phyloP scores from a whole-genome alignment of 345 rosid species.

The Eutrema japonicum region DNA sequence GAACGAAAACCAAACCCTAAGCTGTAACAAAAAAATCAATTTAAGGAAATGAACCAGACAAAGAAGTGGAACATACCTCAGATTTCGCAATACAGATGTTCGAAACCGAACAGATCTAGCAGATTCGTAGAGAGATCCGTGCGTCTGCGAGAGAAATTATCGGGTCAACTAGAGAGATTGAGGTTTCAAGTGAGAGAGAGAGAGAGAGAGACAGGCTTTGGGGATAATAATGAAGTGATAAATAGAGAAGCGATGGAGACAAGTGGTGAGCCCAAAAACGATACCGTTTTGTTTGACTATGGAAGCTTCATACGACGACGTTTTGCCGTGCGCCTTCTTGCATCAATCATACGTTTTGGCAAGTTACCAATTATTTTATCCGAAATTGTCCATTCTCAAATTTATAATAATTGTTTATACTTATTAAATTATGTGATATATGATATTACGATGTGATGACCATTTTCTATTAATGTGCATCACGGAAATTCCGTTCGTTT shows the following conservation, averaged over 20 bases:
- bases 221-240: slow-evolving; percentile 30
- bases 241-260: slow-evolving; percentile 34
- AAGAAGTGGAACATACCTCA: slow-evolving; percentile 23
- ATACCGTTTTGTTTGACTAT: slow-evolving; percentile 10
- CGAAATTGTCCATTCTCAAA: slow-evolving; percentile 20
- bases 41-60: not conserved
- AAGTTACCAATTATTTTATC: slow-evolving; percentile 33
- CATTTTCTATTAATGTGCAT: slow-evolving; percentile 18
- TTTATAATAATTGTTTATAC: not conserved
- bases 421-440: not conserved
- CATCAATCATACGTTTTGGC: slow-evolving; percentile 34
- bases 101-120: slow-evolving; percentile 40
- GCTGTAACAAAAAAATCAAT: not conserved
- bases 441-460: slow-evolving; percentile 12
- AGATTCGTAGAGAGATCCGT: slow-evolving; percentile 33
- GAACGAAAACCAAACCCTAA: slow-evolving; percentile 22
- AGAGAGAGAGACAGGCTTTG: not conserved
- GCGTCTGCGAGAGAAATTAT: slow-evolving; percentile 23
- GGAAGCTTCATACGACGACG: slow-evolving; percentile 28
- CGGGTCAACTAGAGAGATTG: slow-evolving; percentile 32
- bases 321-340: not conserved
- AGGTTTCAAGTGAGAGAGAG: slow-evolving; percentile 25
- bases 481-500: slow-evolving; percentile 39
- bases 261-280: slow-evolving; percentile 11
- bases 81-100: slow-evolving; percentile 31